Conservation (phyloP, 1,284 basidiomycete species). For the Takashimella tepidaria region DNA sequence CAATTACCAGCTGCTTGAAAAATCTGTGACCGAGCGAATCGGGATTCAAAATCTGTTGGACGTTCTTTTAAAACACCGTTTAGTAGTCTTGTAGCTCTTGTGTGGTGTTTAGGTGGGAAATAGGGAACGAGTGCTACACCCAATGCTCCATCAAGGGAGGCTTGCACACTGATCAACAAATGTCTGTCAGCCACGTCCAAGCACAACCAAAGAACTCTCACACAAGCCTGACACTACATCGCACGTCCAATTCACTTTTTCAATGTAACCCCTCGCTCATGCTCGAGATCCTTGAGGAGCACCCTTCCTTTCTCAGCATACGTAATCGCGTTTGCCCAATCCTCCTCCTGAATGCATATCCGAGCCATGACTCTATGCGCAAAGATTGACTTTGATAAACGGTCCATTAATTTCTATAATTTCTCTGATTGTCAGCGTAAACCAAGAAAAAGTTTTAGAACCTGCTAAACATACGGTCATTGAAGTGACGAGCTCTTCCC, state of each 20-base stretch:
- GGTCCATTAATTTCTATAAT: conserved; percentile 32
- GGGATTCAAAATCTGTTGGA: conserved; percentile 59
- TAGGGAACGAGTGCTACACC: conserved; percentile 68
- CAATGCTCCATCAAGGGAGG: conserved; percentile 39
- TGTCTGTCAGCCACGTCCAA: conserved; percentile 37
- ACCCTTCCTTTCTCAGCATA: conserved; percentile 65
- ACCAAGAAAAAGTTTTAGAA: not conserved
- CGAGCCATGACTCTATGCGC: conserved; percentile 66
- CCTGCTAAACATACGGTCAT: conserved; percentile 27
- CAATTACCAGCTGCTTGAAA: conserved; percentile 63
- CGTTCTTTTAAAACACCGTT: conserved; percentile 63
- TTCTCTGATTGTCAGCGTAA: too few species aligned
- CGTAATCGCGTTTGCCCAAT: conserved; percentile 70
- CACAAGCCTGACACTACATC: not conserved
- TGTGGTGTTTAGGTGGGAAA: conserved; percentile 85
- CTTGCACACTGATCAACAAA: conserved; percentile 21
- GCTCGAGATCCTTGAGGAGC: conserved; percentile 57
- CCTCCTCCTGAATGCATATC: conserved; percentile 67
- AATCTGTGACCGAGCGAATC: conserved; percentile 73
- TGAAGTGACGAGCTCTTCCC: conserved; percentile 39
- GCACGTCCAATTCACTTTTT: conserved; percentile 34
- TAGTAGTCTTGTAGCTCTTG: conserved; percentile 66
- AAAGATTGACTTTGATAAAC: conserved; percentile 60
- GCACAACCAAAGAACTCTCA: not conserved
- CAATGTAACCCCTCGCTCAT: conserved; percentile 58